Conservation (phyloP, 1,139 yeast genomes). For the Magnusiomyces magnusii region DNA sequence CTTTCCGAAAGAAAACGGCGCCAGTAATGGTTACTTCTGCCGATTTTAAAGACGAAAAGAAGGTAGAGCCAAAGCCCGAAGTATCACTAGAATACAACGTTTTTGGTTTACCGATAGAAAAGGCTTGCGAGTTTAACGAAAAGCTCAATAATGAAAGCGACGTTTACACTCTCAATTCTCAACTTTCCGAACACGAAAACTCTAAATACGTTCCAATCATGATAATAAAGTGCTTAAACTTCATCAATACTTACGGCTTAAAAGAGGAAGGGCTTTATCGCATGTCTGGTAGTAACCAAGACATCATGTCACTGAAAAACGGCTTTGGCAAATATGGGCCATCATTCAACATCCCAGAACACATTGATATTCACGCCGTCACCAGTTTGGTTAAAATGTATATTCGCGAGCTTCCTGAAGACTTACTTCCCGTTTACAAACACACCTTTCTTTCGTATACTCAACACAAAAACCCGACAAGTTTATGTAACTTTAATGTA, state of each 20-base stretch:
- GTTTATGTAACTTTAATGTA: constrained; percentile 6
- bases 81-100: constrained; percentile 18
- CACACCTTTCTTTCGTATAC: constrained; percentile 18
- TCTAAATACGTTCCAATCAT: constrained; percentile 23
- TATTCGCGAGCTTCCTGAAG: constrained; percentile 74
- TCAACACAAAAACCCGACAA: constrained; percentile 3
- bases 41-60: neutral
- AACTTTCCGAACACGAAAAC: constrained; percentile 18
- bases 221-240: constrained; percentile 22
- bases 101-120: constrained; percentile 25
- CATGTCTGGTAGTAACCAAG: constrained; percentile 68
- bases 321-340: constrained; percentile 60
- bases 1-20: neutral
- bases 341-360: constrained; percentile 50
- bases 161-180: constrained; percentile 2
- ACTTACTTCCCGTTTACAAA: constrained; percentile 39
- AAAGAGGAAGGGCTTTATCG: constrained; percentile 80
- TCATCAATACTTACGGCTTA: constrained; percentile 39
- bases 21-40: constrained; percentile 2
- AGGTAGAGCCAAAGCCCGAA: neutral
- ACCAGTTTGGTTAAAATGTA: constrained; percentile 74
- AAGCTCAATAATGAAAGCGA: constrained; percentile 6
- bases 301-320: constrained; percentile 50
- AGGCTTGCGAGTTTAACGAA: constrained; percentile 21
- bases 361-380: constrained; percentile 73